phyloP scores from a whole-genome alignment of 345 rosid species.

The Gossypium rotundifolium region DNA sequence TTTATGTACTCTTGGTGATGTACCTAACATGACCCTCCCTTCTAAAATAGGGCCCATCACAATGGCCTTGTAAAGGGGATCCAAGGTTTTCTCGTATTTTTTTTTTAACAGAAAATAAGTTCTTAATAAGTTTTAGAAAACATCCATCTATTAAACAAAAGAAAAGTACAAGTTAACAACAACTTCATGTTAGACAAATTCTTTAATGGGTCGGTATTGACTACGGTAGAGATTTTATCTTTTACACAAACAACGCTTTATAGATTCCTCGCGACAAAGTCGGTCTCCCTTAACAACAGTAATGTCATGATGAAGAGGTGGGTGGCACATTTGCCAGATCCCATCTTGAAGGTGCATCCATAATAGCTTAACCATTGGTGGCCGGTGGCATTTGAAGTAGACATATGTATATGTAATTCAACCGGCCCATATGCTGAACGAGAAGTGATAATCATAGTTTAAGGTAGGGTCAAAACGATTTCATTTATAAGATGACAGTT shows the following conservation, averaged over 20 bases:
- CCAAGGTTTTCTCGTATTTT: neutral
- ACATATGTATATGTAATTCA: neutral
- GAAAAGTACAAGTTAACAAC: neutral
- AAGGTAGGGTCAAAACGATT: neutral
- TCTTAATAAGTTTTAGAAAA: neutral
- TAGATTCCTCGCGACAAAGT: too few species aligned
- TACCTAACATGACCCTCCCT: neutral
- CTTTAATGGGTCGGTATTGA: too few species aligned
- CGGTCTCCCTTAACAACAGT: too few species aligned
- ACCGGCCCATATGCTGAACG: neutral
- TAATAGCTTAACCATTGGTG: neutral
- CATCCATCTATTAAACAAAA: neutral
- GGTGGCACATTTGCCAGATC: neutral
- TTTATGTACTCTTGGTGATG: neutral
- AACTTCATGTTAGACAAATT: neutral
- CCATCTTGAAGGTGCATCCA: neutral
- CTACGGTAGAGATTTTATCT: too few species aligned
- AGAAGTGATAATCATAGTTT: neutral
- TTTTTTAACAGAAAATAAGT: neutral
- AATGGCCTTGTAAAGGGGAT: too few species aligned
- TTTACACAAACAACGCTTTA: too few species aligned
- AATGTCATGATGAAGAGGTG: neutral
- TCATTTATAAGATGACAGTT: neutral
- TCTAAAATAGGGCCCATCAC: neutral
- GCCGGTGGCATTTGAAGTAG: neutral